These are phyloP conservation scores for Colletotrichum sp. DNA, from an alignment of 2,329 filamentous ascomycete genomes.

Conservation along the genomic window DNA sequence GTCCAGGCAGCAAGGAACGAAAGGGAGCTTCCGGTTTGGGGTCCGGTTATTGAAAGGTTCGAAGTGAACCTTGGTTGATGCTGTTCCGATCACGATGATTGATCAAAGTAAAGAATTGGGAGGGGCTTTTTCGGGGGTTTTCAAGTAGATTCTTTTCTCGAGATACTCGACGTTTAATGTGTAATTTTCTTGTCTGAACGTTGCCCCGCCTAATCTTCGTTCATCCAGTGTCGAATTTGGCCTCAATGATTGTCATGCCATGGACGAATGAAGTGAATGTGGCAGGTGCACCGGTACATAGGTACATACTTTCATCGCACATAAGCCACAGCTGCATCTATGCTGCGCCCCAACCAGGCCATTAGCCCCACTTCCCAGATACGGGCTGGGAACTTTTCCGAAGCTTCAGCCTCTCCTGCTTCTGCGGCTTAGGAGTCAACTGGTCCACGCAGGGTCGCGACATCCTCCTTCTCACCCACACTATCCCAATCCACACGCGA, in stretches of 20 bases:
- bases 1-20: constrained; percentile 38
- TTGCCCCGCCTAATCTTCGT: neutral
- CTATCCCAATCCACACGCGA: neutral
- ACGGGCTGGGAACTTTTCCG: constrained; percentile 20
- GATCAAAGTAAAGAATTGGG: neutral
- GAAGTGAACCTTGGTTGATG: neutral
- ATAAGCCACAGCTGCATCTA: neutral
- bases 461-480: neutral
- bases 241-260: neutral
- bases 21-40: constrained; percentile 44
- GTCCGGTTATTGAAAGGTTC: constrained; percentile 24
- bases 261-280: neutral
- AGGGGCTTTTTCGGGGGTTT: neutral
- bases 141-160: neutral
- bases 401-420: constrained; percentile 10
- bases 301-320: neutral
- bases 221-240: neutral
- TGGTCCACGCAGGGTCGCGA: constrained; percentile 1
- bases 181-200: neutral
- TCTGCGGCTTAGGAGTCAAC: neutral
- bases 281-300: neutral
- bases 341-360: neutral
- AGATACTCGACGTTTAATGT: neutral
- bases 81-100: neutral
- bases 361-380: constrained; percentile 11